Evolutionary conservation across 352 stramenopile genomes (phyloP), one percentile per base, ranked within the genome.

Genomic region (Phytophthora foliorum): DNA sequence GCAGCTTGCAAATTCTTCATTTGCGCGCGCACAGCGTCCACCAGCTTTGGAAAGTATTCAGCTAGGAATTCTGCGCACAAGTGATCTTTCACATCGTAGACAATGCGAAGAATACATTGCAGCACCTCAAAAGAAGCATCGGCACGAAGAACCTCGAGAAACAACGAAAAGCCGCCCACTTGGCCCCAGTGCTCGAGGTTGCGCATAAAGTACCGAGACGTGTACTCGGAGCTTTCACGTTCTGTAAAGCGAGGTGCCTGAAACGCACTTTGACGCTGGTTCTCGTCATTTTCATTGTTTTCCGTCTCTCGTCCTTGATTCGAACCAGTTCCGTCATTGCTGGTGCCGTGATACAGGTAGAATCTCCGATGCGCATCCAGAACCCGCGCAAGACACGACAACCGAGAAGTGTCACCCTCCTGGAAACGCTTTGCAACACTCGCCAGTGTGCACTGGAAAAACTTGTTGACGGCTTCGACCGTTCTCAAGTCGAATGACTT

Each of bases 1-100:
- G 31, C 29, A 0, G 73, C 16, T 11, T 53, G 36, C 6, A 86
- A 24, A 0, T 38, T 69, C 10, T 21, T 14, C 14, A 91, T 31
- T 31, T 84, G 85, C 7, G 42, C 42, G 0, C 66, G 57, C 1
- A 84, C 65, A 0, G 73, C 65, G 16, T 77, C 59, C 6, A 61
- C 63, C 4, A 94, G 51, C 9, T 74, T 53, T 0, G 56, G 53
- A 2, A 90, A 67, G 36, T 86, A 90, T 19, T 57, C 36, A 2
- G 57, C 6, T 13, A 93, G 36, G 45, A 94, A 92, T 1, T 44
- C 21, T 4, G 36, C n/a, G 1, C 59, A 52, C 1, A 93, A 45
- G 22, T 91, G 74, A 22, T 93, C 81, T 61, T 87, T 89, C 39
- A 89, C 63, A n/a, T 74, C 69, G 60, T 88, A 92, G 1, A 94